A percentile compares a stretch with the other conserved stretches of the same genome.
phyloP scores from a whole-genome alignment of 495 filamentous ascomycete species.

The Trichoderma parareesei region DNA sequence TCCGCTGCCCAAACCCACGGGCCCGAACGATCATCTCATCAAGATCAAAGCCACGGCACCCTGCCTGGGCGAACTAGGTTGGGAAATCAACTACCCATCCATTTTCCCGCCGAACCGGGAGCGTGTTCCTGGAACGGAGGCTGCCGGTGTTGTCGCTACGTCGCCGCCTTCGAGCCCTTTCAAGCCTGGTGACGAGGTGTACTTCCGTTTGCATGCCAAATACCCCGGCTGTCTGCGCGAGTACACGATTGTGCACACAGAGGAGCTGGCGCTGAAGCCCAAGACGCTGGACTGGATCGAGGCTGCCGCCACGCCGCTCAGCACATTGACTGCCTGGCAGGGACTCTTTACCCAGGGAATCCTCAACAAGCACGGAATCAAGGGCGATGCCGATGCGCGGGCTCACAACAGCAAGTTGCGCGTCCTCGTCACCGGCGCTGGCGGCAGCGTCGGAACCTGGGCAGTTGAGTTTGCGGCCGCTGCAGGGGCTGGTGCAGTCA shows the following conservation, averaged over 20 bases:
- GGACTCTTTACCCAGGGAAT: constrained; percentile 39
- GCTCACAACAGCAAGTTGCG: constrained; percentile 42
- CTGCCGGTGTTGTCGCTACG: constrained; percentile 30
- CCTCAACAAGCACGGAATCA: constrained; percentile 19
- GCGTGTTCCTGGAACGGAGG: constrained; percentile 48
- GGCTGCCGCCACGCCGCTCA: constrained; percentile 49
- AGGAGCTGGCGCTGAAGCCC: constrained; percentile 38
- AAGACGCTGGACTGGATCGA: constrained; percentile 43
- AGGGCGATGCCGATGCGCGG: constrained; percentile 30
- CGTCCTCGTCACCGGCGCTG: constrained; percentile 61
- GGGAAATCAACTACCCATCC: constrained; percentile 35
- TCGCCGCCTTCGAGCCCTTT: constrained; percentile 46
- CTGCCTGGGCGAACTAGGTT: constrained; percentile 48
- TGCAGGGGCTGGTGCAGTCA: constrained; percentile 47
- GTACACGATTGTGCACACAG: constrained; percentile 34
- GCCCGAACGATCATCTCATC: constrained; percentile 48
- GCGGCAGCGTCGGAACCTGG: constrained; percentile 52
- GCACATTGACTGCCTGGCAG: constrained; percentile 56
- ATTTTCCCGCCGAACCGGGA: constrained; percentile 31
- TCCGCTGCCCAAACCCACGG: constrained; percentile 21
- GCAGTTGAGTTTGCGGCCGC: constrained; percentile 45
- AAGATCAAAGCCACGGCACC: constrained; percentile 49
- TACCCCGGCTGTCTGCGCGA: constrained; percentile 50
- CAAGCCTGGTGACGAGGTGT: constrained; percentile 49
- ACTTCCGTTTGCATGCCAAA: constrained; percentile 39